Percentiles rank a stretch among this genome's conserved stretches.
These are phyloP conservation scores for Alternaria hordeiaustralica DNA, from an alignment of 2,329 filamentous ascomycete species.

Conservation along the genomic window DNA sequence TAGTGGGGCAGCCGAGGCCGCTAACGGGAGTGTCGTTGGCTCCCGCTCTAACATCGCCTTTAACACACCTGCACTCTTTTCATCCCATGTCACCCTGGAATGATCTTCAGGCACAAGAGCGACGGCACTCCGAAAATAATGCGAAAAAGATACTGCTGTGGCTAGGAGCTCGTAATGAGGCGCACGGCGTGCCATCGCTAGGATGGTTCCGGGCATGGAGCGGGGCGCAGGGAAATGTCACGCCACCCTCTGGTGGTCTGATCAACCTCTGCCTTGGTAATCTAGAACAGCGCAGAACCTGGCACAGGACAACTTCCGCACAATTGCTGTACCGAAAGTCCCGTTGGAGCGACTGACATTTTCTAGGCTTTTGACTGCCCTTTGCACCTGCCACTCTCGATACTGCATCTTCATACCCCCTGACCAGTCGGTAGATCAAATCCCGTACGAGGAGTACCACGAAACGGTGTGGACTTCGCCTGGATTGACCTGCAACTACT, in stretches of 20 bases:
- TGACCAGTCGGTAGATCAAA: conserved; percentile 13
- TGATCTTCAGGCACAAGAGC: background rate
- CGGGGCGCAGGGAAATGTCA: conserved; percentile 34
- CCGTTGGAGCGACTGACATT: conserved; percentile 18
- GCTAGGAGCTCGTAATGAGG: background rate
- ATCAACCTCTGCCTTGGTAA: conserved; percentile 19
- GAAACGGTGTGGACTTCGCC: conserved; percentile 8
- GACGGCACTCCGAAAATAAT: background rate
- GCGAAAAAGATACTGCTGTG: background rate
- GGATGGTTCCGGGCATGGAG: conserved; percentile 14
- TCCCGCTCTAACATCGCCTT: background rate
- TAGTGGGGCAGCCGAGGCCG: conserved; percentile 4
- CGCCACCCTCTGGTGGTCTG: conserved; percentile 45
- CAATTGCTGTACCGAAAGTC: conserved; percentile 20
- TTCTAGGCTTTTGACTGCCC: conserved; percentile 9
- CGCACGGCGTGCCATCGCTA: conserved; percentile 3
- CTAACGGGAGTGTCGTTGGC: conserved; percentile 10
- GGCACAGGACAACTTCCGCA: conserved; percentile 15
- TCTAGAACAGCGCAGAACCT: conserved; percentile 12
- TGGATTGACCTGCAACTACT: conserved; percentile 19
- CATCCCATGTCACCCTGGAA: background rate
- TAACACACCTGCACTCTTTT: background rate
- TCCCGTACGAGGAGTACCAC: conserved; percentile 1
- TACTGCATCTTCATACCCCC: conserved; percentile 10
- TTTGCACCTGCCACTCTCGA: conserved; percentile 20